A percentile compares a stretch with the other conserved stretches of the same genome.
Evolutionary conservation across 371 early-diverging fungal genomes (phyloP).

Genomic region (Batkoa obscura): DNA sequence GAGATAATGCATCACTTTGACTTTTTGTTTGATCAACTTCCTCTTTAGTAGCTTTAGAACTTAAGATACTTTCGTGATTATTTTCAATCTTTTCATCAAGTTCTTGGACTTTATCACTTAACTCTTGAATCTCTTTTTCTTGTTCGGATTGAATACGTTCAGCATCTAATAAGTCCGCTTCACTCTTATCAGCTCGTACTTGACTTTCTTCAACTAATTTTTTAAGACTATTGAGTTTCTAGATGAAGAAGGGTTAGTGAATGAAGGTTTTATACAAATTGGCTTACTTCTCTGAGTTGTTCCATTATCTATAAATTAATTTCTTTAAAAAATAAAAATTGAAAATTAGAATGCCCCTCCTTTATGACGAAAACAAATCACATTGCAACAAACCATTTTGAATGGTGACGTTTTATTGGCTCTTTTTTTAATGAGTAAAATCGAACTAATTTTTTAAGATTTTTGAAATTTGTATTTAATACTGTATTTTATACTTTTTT

Average conservation of each 20-base stretch:
- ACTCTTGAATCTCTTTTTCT: background rate
- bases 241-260: background rate
- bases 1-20: constrained; percentile 4
- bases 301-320: no score
- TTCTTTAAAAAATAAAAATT: no score
- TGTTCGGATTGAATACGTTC: background rate
- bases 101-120: background rate
- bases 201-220: background rate
- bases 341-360: no score
- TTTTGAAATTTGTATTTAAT: no score
- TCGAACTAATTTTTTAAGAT: no score
- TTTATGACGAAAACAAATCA: no score
- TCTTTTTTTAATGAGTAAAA: no score
- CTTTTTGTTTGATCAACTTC: background rate
- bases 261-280: background rate
- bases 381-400: no score
- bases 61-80: background rate
- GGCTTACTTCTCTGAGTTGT: no score
- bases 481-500: no score
- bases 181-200: background rate
- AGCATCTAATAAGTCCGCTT: background rate
- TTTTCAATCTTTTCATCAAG: constrained; percentile 4
- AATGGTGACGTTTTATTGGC: no score
- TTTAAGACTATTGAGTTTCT: constrained; percentile 6
- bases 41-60: background rate